Percentiles rank a stretch among this genome's conserved stretches.
Conservation (phyloP, 352 stramenopile genomes). For the Phytophthora rubi region DNA sequence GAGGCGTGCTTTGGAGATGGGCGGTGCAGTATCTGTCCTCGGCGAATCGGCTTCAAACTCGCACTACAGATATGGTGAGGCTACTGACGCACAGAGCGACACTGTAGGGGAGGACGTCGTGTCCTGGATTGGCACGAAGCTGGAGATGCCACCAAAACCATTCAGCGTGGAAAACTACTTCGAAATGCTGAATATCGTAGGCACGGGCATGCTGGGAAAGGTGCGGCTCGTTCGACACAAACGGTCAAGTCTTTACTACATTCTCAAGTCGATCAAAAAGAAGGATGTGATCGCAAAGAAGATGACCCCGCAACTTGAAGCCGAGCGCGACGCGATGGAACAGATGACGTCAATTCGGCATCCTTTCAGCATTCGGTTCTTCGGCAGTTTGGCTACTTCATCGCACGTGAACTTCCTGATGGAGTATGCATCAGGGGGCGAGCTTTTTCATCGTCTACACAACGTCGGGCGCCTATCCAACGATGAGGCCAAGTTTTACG, state of each 20-base stretch:
- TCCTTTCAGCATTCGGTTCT: conserved; percentile 65
- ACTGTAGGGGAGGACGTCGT: conserved; percentile 3
- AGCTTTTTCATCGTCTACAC: conserved; percentile 69
- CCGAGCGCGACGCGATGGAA: conserved; percentile 56
- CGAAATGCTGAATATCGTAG: conserved; percentile 57
- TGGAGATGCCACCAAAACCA: conserved; percentile 63
- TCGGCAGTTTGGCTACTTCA: conserved; percentile 64
- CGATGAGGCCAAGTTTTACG: conserved; percentile 84
- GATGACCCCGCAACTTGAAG: conserved; percentile 64
- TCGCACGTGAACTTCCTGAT: conserved; percentile 75
- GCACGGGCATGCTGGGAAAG: conserved; percentile 77
- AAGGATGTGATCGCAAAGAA: conserved; percentile 59
- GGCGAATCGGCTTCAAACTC: conserved; percentile 19
- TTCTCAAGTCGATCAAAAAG: conserved; percentile 82
- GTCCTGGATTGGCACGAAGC: conserved; percentile 57
- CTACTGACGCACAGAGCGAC: conserved; percentile 9
- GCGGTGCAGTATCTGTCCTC: conserved; percentile 32
- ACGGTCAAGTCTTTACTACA: conserved; percentile 63
- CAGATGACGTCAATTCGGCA: conserved; percentile 46
- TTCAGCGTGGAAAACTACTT: conserved; percentile 69
- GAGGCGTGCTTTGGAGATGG: conserved; percentile 23
- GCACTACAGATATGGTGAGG: conserved; percentile 31
- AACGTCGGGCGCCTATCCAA: conserved; percentile 58
- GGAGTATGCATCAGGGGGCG: conserved; percentile 71
- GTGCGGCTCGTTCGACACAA: conserved; percentile 72